These are phyloP conservation scores for Termitomyces eurrhizus DNA, from an alignment of 768 basidiomycete genomes.

Conservation along the genomic window DNA sequence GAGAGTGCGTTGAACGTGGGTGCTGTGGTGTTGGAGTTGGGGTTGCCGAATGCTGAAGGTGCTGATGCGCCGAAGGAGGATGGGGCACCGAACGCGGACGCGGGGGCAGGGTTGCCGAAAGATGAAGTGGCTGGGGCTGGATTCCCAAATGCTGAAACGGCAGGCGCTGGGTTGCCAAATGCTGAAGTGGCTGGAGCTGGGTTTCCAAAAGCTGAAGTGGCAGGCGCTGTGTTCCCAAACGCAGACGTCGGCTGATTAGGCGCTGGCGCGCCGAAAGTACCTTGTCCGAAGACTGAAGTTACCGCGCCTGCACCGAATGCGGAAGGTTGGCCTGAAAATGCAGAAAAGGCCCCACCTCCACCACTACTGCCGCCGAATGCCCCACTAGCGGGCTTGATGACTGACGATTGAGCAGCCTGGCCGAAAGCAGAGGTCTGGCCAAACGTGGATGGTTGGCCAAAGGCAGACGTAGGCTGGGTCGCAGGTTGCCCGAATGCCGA, in stretches of 20 bases:
- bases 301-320: conserved; percentile 33
- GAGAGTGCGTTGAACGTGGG: conserved; percentile 2
- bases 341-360: conserved; percentile 38
- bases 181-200: conserved; percentile 7
- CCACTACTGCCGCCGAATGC: conserved; percentile 45
- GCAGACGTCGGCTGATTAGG: conserved; percentile 15
- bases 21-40: not conserved
- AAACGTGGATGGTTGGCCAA: conserved; percentile 33
- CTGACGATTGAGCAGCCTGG: conserved; percentile 24
- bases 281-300: conserved; percentile 29
- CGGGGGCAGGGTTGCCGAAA: conserved; percentile 15
- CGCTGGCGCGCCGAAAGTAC: conserved; percentile 23
- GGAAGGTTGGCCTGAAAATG: conserved; percentile 46
- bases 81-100: conserved; percentile 5
- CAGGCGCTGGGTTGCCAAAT: not conserved
- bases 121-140: conserved; percentile 13
- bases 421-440: conserved; percentile 31
- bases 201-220: conserved; percentile 21
- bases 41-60: conserved; percentile 7
- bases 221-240: conserved; percentile 19
- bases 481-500: conserved; percentile 19
- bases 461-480: conserved; percentile 31
- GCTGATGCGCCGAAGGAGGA: conserved; percentile 16
- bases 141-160: conserved; percentile 2
- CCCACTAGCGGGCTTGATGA: conserved; percentile 49